phyloP scores from a whole-genome alignment of 768 basidiomycete genomes.

The Lenzites betulinus region DNA sequence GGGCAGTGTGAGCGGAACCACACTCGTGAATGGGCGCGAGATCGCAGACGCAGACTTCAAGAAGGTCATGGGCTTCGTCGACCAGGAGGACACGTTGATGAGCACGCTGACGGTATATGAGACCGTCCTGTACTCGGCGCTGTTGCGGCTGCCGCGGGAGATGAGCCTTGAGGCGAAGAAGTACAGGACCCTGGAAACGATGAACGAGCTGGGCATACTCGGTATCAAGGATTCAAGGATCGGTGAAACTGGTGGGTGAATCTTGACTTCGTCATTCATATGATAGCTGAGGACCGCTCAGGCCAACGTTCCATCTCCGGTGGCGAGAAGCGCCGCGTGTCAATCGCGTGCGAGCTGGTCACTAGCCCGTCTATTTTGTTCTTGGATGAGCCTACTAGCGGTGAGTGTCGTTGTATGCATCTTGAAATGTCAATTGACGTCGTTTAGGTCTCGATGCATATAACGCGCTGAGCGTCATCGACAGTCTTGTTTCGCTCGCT shows the following conservation, averaged over 20 bases:
- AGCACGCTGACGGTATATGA: constrained; percentile 97
- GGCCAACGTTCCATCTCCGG: constrained; percentile 92
- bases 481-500: constrained; percentile 83
- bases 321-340: constrained; percentile 95
- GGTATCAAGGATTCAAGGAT: constrained; percentile 89
- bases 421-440: not conserved
- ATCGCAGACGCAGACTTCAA: constrained; percentile 77
- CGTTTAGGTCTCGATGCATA: constrained; percentile 83
- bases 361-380: constrained; percentile 96
- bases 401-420: constrained; percentile 41
- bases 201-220: constrained; percentile 94
- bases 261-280: not conserved
- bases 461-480: constrained; percentile 94
- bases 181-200: constrained; percentile 90
- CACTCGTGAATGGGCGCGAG: constrained; percentile 83
- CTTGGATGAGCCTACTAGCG: constrained; percentile 96
- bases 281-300: constrained; percentile 27
- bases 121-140: constrained; percentile 91
- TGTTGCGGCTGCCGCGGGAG: constrained; percentile 87
- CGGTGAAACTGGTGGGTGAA: constrained; percentile 80
- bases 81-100: constrained; percentile 98
- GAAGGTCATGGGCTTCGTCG: constrained; percentile 90
- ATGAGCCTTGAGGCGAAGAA: constrained; percentile 97
- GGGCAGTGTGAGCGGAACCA: constrained; percentile 71
- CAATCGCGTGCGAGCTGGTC: constrained; percentile 97